Base-by-base conservation (phyloP, 2,329 filamentous ascomycete species). In the Aurifilum marmelostoma region DNA sequence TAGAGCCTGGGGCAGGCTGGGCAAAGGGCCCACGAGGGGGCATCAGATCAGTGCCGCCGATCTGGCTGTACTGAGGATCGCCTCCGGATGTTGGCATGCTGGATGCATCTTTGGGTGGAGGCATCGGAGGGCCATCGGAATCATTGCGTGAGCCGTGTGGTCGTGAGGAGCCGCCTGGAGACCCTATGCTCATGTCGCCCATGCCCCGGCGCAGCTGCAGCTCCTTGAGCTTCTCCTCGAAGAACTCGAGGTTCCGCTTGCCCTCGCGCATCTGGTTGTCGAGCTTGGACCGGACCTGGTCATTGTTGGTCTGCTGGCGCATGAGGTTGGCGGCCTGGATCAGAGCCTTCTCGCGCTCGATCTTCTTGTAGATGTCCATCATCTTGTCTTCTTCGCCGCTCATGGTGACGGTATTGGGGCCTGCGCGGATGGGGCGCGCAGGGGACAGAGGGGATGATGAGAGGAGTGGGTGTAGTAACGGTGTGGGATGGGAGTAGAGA, bases 181-280 rank as follows among this genome's bases (percentile, higher is more conserved):
- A 83, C 54, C 83, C 82, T 69, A 93, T 76, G 69, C 83, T 89
- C 87, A 94, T 88, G 76, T 82, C 86, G 72, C 89, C 88, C 76
- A 93, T 84, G 74, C 87, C 88, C 75, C 89, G 89, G 76, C 94
- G 92, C 83, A 96, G 85, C 83, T 97, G 91, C 73, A 98, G 85
- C 80, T 97, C 94, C 75, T 89, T 87, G 80, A 98, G 89, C 80
- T 92, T 93, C 80, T 96, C 92, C 83, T 98, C 94, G 73, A 99
- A 91, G 82, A 98, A 99, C 79, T 94, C 90, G 76, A 99, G 92
- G 80, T 98, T 98, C 75, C 94, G 88, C 74, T 92, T 90, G 73
- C 93, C 93, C 81, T 98, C 95, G 78, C 94, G 92, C 82, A 99
- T 97, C 82, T 97, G 94, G 72, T 91, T 92, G 78, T 98, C 95